phyloP scores from a whole-genome alignment of 2,329 filamentous ascomycete species.

The Phialocephala subalpina region DNA sequence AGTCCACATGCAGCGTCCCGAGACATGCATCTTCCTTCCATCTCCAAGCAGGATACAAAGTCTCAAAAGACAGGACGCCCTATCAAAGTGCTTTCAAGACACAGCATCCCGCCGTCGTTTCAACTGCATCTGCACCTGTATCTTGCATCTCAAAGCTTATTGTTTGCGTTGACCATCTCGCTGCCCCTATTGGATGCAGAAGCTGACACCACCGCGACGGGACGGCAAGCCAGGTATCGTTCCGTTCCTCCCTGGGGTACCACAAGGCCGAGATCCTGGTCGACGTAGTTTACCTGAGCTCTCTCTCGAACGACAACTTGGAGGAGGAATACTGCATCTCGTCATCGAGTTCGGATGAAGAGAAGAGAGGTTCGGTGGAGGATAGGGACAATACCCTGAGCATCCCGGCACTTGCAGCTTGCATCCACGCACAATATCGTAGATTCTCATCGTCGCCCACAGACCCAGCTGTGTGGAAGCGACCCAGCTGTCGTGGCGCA shows the following conservation, averaged over 20 bases:
- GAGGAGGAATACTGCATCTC: no score
- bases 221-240: slow-evolving; percentile 23
- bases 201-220: slow-evolving; percentile 18
- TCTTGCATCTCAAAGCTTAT: slow-evolving; percentile 29
- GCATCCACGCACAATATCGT: not conserved
- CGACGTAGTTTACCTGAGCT: not conserved
- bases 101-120: no score
- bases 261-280: not conserved
- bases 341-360: not conserved
- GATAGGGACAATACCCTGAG: not conserved
- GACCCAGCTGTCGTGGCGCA: not conserved
- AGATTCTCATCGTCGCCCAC: not conserved
- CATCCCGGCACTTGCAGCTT: not conserved
- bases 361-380: not conserved
- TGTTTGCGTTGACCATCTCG: slow-evolving; percentile 18
- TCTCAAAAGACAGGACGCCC: no score
- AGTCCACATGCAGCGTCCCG: not conserved
- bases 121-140: not conserved
- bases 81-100: not conserved
- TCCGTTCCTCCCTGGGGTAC: not conserved
- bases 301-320: no score
- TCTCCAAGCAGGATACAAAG: not conserved
- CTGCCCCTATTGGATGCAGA: slow-evolving; percentile 23
- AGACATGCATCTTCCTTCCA: not conserved
- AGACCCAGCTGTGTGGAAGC: not conserved